A percentile compares a stretch with the other conserved stretches of the same genome.
phyloP scores from a whole-genome alignment of 768 basidiomycete species.

The Floccularia luteovirens region DNA sequence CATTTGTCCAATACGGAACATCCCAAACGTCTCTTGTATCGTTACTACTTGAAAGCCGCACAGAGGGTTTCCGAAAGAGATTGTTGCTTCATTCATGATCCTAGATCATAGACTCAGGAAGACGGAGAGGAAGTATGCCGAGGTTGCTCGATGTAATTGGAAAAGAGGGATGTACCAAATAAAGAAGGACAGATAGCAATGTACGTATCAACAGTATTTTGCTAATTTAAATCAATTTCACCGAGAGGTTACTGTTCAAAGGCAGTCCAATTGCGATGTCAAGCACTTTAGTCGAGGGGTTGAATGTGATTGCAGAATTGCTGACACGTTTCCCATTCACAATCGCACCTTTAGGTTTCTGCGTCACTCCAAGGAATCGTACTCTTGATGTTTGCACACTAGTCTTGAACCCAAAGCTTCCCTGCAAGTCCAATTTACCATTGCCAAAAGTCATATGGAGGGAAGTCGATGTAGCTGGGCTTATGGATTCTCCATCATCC shows the following conservation, averaged over 20 bases:
- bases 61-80: constrained; percentile 9
- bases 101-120: constrained; percentile 8
- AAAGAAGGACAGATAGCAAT: no score
- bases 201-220: no score
- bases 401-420: constrained; percentile 25
- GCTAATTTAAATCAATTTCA: constrained; percentile 12
- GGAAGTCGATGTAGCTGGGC: constrained; percentile 20
- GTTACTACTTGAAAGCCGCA: constrained; percentile 7
- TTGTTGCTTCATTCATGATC: constrained; percentile 12
- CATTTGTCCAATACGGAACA: constrained; percentile 10
- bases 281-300: constrained; percentile 32
- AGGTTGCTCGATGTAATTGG: no score
- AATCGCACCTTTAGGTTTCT: constrained; percentile 18
- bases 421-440: constrained; percentile 23
- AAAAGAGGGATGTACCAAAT: no score
- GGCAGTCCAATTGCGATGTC: constrained; percentile 30
- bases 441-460: constrained; percentile 23
- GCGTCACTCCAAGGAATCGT: constrained; percentile 27
- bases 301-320: constrained; percentile 18
- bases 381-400: constrained; percentile 29
- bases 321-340: constrained; percentile 19
- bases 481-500: constrained; percentile 56
- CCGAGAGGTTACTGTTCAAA: constrained; percentile 24
- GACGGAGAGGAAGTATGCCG: neutral
- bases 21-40: constrained; percentile 3